A percentile compares a stretch with the other conserved stretches of the same genome.
Evolutionary conservation across 768 basidiomycete species (phyloP).

Genomic region (Termitomyces sp.): DNA sequence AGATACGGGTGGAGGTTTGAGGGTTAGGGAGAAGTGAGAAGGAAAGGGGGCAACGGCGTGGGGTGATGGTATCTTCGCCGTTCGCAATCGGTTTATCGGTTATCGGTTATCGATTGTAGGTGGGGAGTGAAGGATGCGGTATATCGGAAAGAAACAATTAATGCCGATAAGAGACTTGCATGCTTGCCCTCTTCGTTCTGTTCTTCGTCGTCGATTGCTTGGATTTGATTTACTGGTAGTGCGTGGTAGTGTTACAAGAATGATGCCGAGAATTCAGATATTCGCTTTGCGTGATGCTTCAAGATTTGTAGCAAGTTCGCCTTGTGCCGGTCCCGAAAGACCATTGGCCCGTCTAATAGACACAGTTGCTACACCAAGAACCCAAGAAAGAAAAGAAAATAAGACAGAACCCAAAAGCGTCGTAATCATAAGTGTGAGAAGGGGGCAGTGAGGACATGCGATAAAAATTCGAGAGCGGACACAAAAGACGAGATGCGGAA

Average conservation of each 20-base stretch:
- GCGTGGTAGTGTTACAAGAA: conserved; percentile 1
- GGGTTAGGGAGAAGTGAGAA: background rate
- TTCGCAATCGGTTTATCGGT: background rate
- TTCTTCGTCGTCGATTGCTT: background rate
- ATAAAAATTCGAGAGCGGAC: background rate
- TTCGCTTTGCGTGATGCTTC: background rate
- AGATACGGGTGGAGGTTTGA: background rate
- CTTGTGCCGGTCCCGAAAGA: background rate
- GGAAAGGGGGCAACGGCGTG: background rate
- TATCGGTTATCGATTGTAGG: background rate
- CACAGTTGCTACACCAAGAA: background rate
- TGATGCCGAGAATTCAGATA: background rate
- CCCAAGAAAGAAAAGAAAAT: background rate
- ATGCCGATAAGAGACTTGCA: background rate
- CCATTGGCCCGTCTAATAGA: background rate
- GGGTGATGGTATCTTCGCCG: background rate
- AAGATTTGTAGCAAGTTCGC: background rate
- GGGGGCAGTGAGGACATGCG: too few relatives aligned
- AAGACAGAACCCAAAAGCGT: conserved; percentile 3
- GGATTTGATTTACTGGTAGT: background rate
- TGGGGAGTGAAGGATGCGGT: background rate
- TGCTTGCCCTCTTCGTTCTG: background rate
- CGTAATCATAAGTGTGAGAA: background rate
- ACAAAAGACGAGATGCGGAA: background rate
- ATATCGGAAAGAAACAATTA: background rate